phyloP scores from a whole-genome alignment of 1,284 basidiomycete species.

The Ustilago lituana region DNA sequence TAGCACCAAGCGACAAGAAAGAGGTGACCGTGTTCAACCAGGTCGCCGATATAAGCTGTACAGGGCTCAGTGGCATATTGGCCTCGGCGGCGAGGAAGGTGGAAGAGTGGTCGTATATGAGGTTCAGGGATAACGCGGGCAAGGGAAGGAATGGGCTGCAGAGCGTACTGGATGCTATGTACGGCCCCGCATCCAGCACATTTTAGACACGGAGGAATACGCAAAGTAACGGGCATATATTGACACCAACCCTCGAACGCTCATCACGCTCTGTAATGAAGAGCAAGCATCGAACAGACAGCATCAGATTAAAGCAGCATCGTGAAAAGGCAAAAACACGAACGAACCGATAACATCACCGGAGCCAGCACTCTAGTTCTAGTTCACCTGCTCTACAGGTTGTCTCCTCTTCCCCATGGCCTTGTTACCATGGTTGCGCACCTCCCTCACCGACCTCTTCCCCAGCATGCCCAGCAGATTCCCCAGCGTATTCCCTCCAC shows the following conservation, averaged over 20 bases:
- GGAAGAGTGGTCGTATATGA: conserved; percentile 49
- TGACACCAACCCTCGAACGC: no score
- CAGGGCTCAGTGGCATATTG: conserved; percentile 36
- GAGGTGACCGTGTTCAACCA: conserved; percentile 71
- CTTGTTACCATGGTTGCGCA: conserved; percentile 3
- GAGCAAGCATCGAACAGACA: no score
- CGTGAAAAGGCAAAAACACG: no score
- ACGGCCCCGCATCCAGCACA: conserved; percentile 3
- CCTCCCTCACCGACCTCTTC: background rate
- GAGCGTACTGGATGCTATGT: conserved; percentile 45
- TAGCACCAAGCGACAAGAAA: background rate
- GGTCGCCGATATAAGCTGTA: conserved; percentile 45
- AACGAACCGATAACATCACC: no score
- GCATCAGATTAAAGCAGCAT: conserved; percentile 1
- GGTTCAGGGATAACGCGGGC: conserved; percentile 54
- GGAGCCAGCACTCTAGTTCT: no score
- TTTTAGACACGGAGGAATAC: background rate
- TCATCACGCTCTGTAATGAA: no score
- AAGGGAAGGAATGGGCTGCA: conserved; percentile 49
- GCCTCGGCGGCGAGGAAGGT: conserved; percentile 47
- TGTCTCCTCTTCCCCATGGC: conserved; percentile 8
- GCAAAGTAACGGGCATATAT: conserved; percentile 9
- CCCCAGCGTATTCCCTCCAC: conserved; percentile 18
- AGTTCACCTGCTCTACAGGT: background rate
- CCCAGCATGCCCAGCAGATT: conserved; percentile 11